A percentile compares a stretch with the other conserved stretches of the same genome.
These are phyloP conservation scores for Metschnikowia baotianmanensis DNA, from an alignment of 805 yeast genomes.

Conservation along the genomic window DNA sequence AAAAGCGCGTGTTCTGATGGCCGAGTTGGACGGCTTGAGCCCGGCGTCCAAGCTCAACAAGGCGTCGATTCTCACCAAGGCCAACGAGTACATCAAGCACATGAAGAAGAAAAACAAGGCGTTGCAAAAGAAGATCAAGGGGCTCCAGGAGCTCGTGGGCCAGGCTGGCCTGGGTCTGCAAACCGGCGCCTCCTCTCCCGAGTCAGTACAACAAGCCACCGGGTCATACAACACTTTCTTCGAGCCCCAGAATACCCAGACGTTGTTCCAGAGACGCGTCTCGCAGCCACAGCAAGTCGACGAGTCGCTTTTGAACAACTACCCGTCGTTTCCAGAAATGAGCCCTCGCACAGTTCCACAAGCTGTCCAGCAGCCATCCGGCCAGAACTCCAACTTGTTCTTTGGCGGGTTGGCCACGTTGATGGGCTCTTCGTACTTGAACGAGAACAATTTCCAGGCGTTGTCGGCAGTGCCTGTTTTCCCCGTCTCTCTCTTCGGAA, in stretches of 20 bases:
- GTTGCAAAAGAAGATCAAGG: slow-evolving; percentile 46
- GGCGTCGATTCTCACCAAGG: slow-evolving; percentile 72
- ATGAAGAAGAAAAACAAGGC: slow-evolving; percentile 59
- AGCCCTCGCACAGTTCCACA: neutral
- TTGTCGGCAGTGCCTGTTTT: slow-evolving; percentile 46
- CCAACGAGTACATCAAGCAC: slow-evolving; percentile 75
- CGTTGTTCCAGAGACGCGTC: slow-evolving; percentile 4
- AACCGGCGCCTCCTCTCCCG: neutral
- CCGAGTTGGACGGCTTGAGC: slow-evolving; percentile 65
- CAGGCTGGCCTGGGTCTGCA: slow-evolving; percentile 1
- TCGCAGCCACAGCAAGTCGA: neutral
- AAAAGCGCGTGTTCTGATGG: slow-evolving; percentile 18
- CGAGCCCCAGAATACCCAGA: neutral
- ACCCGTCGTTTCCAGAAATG: slow-evolving; percentile 1
- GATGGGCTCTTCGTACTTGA: slow-evolving; percentile 59
- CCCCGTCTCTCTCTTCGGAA: slow-evolving; percentile 4
- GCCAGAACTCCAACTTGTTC: slow-evolving; percentile 37
- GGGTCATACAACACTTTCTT: neutral
- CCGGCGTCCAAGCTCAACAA: slow-evolving; percentile 78
- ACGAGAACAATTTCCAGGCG: slow-evolving; percentile 48
- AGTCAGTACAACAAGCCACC: neutral
- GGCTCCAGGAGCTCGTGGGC: slow-evolving; percentile 37
- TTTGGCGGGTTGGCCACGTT: slow-evolving; percentile 65
- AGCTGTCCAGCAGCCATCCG: neutral
- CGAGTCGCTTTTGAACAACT: neutral